Evolutionary conservation across 352 stramenopile genomes (phyloP), one percentile per base, ranked within the genome.

Genomic region (Thalassiosira gravida): DNA sequence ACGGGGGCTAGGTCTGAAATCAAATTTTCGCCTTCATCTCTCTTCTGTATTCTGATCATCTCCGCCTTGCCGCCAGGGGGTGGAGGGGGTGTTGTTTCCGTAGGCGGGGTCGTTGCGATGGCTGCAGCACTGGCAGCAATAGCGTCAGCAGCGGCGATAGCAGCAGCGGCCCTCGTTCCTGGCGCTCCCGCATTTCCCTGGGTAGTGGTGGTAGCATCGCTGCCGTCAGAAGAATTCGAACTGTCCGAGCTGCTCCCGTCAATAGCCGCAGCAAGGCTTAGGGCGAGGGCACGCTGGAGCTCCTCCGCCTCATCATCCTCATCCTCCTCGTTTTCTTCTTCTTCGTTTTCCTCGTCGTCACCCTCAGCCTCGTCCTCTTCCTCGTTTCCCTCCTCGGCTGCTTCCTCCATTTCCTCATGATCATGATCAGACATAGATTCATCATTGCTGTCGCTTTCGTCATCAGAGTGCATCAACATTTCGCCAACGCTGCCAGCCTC

Each of bases 241-340:
- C 53, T 46, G 64, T 71, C 47, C 1, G 65, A 66, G 39, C 44
- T 57, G 1, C 49, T 67, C 24, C 52, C 46, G 18, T 29, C 71
- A 37, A 77, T 50, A 11, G 67, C 63, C 0, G 80, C 76, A 3
- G 62, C 67, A 18, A 92, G 64, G 63, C 86, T 92, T 0, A 93
- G 53, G 11, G 78, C 85, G 5, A 92, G 62, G 5, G 86, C 88
- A 67, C 87, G 81, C 50, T 80, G 82, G 20, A 93, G 70, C 30
- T 92, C 83, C 22, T 87, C 72, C 1, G 84, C 69, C 29, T 90
- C 74, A n/a, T 80, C 62, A 14, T 80, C 71, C 47, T 73, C 64
- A 47, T 71, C 74, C 52, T 65, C 66, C 27, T 83, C 58, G 37
- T 14, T 59, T 39, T 46, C 59, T 39, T 59, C 35, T 30, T 59